These are phyloP conservation scores for Lactarius sanguifluus DNA, from an alignment of 768 basidiomycete genomes.

Conservation along the genomic window DNA sequence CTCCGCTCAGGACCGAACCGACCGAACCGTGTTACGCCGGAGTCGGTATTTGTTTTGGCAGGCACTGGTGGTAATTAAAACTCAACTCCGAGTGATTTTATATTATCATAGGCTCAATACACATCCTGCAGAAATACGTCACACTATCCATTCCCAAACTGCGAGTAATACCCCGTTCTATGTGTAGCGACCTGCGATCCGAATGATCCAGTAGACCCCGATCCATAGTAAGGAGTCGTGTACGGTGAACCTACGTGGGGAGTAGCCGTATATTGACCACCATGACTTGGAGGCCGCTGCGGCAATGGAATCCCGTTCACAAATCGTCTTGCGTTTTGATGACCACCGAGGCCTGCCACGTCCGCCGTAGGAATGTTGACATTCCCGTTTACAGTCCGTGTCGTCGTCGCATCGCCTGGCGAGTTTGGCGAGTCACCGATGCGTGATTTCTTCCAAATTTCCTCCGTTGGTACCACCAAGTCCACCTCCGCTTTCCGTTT, in stretches of 20 bases:
- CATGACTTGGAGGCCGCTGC: constrained; percentile 15
- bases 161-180: constrained; percentile 25
- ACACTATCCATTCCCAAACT: constrained; percentile 23
- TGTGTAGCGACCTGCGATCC: constrained; percentile 24
- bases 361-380: constrained; percentile 25
- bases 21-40: constrained; percentile 2
- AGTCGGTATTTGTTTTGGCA: not conserved
- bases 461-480: constrained; percentile 55
- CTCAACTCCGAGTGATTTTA: not conserved
- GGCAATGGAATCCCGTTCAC: constrained; percentile 20
- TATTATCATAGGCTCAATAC: not conserved
- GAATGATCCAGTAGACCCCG: constrained; percentile 16
- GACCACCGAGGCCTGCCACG: constrained; percentile 20
- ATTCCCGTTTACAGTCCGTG: constrained; percentile 24
- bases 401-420: constrained; percentile 23
- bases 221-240: constrained; percentile 19
- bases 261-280: constrained; percentile 14
- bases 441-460: constrained; percentile 72
- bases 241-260: constrained; percentile 13
- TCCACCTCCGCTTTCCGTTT: constrained; percentile 60
- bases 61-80: not conserved
- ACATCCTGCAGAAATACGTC: not conserved
- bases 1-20: constrained; percentile 30
- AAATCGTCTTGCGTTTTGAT: constrained; percentile 27
- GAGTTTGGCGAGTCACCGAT: constrained; percentile 33